phyloP scores from a whole-genome alignment of 2,329 filamentous ascomycete species.

The Biscogniauxia mediterranea region DNA sequence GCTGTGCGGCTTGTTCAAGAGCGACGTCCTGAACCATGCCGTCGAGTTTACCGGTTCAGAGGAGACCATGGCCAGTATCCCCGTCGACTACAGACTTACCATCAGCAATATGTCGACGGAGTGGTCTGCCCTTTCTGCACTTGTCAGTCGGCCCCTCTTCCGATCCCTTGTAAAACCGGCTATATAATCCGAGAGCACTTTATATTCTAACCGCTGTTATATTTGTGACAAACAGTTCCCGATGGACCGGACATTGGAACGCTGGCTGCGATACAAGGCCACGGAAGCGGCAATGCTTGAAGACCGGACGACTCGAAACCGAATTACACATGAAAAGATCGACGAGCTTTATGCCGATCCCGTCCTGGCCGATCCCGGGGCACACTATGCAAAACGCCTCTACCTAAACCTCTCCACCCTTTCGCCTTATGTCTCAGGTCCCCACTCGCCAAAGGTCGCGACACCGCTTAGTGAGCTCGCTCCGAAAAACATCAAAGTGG shows the following conservation, averaged over 20 bases:
- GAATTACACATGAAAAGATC: slow-evolving; percentile 70
- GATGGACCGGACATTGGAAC: too few relatives aligned
- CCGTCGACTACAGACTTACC: slow-evolving; percentile 71
- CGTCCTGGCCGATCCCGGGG: slow-evolving; percentile 74
- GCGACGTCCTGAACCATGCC: slow-evolving; percentile 86
- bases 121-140: slow-evolving; percentile 77
- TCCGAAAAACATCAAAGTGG: too few relatives aligned
- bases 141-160: too few relatives aligned
- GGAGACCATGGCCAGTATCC: slow-evolving; percentile 70
- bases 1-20: slow-evolving; percentile 80
- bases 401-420: slow-evolving; percentile 81
- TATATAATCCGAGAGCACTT: too few relatives aligned
- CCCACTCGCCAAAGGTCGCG: slow-evolving; percentile 87
- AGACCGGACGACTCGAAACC: slow-evolving; percentile 51
- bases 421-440: slow-evolving; percentile 80
- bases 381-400: slow-evolving; percentile 78
- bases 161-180: too few relatives aligned
- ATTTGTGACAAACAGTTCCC: slow-evolving; percentile 49
- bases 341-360: slow-evolving; percentile 77
- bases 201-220: too few relatives aligned
- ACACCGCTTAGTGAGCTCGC: too few relatives aligned
- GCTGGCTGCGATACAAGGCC: too few relatives aligned
- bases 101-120: slow-evolving; percentile 82
- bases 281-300: too few relatives aligned
- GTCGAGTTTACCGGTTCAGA: slow-evolving; percentile 85